Base-by-base conservation (phyloP, 371 early-diverging fungal species). In the Choanephora cucurbitarum region DNA sequence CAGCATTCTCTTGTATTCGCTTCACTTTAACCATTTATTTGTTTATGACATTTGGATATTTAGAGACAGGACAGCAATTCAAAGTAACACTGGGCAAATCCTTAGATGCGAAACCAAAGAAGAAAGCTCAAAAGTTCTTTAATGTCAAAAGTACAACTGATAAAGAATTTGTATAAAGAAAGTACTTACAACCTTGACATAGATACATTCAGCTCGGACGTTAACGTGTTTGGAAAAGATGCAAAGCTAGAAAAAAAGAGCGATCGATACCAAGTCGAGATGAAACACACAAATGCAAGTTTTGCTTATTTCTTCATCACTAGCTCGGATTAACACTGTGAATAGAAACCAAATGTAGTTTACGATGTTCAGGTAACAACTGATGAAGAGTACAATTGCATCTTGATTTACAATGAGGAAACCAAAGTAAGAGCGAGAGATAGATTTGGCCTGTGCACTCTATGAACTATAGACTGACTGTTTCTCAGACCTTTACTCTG, bases 341-440 rank as follows among this genome's bases (percentile, higher is more conserved):
- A 32, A 6, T 33, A 51, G 58, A 44, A 44, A 43, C 57, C 49
- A 15, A 56, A 56, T 46, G 50, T 51, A 3, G n/a, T 41, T 3
- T 61, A 49, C 15, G 56, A 61, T 40, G 62, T 55, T 14, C 45
- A 61, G 24, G 42, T 61, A 11, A 42, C 34, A 5, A 50, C 55
- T 11, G 47, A 51, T 28, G 62, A 61, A 46, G 62, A 61, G 21
- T 51, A 47, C 24, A 44, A 62, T 11, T 62, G 57, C 43, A 52
- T 62, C 24, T 48, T 62, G n/a, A 56, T 62, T 44, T 62, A 52
- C 43, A 56, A 62, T 28, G 52, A 62, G 17, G 52, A 57, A 34
- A 54, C 57, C n/a, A 57, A 57, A 47, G 62, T 62, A 50, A 44
- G 17, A n/a, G n/a, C n/a, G n/a, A n/a, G n/a, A n/a, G n/a, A n/a